Evolutionary conservation across 768 basidiomycete genomes (phyloP).

Genomic region (Mycena vulgaris): DNA sequence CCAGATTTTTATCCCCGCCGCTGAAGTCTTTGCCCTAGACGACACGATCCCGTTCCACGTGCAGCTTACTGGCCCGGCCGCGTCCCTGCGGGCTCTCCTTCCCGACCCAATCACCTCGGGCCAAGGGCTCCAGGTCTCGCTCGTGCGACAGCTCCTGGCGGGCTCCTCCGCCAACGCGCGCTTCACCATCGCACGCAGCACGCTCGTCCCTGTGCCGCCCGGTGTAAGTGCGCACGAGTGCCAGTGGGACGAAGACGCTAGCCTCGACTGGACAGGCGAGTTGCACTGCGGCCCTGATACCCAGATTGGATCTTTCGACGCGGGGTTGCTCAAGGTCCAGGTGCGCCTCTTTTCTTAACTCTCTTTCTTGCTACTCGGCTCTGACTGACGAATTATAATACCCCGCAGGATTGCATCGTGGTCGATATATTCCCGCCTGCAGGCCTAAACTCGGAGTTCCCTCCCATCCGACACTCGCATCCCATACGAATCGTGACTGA

Average conservation of each 20-base stretch:
- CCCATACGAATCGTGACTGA: constrained; percentile 11
- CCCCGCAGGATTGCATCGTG: constrained; percentile 29
- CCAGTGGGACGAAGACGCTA: no score
- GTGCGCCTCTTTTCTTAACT: neutral
- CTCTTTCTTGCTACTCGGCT: no score
- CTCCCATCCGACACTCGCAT: constrained; percentile 4
- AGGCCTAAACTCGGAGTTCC: neutral
- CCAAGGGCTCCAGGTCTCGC: neutral
- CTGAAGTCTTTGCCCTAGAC: constrained; percentile 3
- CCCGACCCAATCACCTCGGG: neutral
- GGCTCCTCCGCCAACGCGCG: neutral
- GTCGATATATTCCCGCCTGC: constrained; percentile 10
- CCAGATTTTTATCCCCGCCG: constrained; percentile 19
- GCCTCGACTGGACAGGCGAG: constrained; percentile 23
- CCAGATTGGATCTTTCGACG: constrained; percentile 12
- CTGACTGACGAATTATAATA: no score
- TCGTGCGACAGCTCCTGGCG: constrained; percentile 17
- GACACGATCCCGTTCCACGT: constrained; percentile 22
- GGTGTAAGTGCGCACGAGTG: neutral
- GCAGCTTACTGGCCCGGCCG: constrained; percentile 14
- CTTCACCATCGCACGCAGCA: neutral
- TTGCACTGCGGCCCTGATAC: neutral
- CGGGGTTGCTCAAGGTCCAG: constrained; percentile 17
- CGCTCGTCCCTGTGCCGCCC: constrained; percentile 5
- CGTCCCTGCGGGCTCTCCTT: constrained; percentile 18